Base-by-base conservation (phyloP, 306 rosid genomes). In the Corylus heterophylla region DNA sequence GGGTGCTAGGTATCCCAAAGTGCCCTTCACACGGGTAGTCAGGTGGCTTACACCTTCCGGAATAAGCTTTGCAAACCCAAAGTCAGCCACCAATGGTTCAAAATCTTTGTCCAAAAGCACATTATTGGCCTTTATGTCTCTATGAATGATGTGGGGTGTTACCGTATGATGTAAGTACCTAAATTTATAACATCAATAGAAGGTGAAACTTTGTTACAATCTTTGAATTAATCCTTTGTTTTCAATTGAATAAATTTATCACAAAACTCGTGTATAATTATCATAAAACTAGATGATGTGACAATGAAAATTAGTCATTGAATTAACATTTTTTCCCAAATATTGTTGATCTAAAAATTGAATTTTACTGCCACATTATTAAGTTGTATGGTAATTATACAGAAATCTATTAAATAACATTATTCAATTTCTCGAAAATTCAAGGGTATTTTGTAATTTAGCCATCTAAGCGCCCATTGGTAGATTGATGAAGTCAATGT, bases 1-100 rank as follows among this genome's bases (percentile, higher is more conserved):
- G 0, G 96, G 97, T 7, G 98, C 98, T 17, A 94, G 74, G 86
- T 94, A 94, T 8, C 98, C 98, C 42, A 92, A 74, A 0, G 98
- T 94, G 9, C 98, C 98, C 87, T 92, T 94, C 8, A 94, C 98
- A 7, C 93, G 90, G 8, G 98, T 92, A 12, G 97, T 90, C 92
- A 94, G 81, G 83, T 94, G 98, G 58, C 97, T 94, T 2, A 94
- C 98, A 0, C 96, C 98, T 83, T 94, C 97, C 0, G 94, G 97
- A 49, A 94, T 94, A 51, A 94, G 86, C 83, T 94, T 94, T 10
- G 98, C 98, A 14, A 94, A 94, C 45, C 98, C 98, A 35, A 94
- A 92, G 83, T 94, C 97, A 1, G 97, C 96, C 29, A 92, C 96
- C 0, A 92, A 84, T 13, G 96, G 97, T 58, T 89, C 92, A 11